These are phyloP conservation scores for Ogataea paraovalis DNA, from an alignment of 805 yeast species.

Conservation along the genomic window DNA sequence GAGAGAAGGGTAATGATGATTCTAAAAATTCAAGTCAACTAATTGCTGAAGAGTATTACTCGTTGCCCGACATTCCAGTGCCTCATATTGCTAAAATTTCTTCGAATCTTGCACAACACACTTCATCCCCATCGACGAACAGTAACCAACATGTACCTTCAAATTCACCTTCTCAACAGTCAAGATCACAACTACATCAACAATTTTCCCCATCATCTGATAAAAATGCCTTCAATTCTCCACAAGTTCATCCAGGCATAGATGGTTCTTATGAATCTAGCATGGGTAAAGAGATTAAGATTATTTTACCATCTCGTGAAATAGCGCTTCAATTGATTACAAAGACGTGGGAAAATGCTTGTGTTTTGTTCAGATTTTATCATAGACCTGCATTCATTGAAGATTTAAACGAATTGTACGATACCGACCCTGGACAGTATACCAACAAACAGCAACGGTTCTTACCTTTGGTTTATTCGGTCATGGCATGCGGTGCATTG, in stretches of 20 bases:
- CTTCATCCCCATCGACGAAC: not conserved
- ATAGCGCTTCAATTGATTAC: conserved; percentile 67
- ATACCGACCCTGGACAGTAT: conserved; percentile 67
- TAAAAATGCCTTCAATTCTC: conserved; percentile 11
- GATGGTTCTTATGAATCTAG: conserved; percentile 38
- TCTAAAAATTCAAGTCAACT: conserved; percentile 15
- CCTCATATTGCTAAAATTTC: conserved; percentile 24
- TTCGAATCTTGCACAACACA: conserved; percentile 8
- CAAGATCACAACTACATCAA: not conserved
- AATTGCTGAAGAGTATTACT: conserved; percentile 25
- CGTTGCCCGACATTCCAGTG: conserved; percentile 31
- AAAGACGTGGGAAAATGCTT: conserved; percentile 81
- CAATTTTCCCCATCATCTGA: conserved; percentile 17
- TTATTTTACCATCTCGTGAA: conserved; percentile 72
- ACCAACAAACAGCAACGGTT: conserved; percentile 71
- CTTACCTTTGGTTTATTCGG: conserved; percentile 75
- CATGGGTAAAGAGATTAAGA: conserved; percentile 49
- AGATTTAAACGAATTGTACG: conserved; percentile 72
- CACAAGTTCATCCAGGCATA: conserved; percentile 26
- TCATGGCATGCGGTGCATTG: conserved; percentile 85
- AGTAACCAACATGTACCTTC: not conserved
- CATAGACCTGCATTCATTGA: conserved; percentile 78
- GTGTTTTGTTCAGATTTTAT: conserved; percentile 79
- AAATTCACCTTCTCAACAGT: conserved; percentile 2
- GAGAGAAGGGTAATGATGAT: conserved; percentile 20